A percentile compares a stretch with the other conserved stretches of the same genome.
Evolutionary conservation across 768 basidiomycete genomes (phyloP).

Genomic region (Mycena metata): DNA sequence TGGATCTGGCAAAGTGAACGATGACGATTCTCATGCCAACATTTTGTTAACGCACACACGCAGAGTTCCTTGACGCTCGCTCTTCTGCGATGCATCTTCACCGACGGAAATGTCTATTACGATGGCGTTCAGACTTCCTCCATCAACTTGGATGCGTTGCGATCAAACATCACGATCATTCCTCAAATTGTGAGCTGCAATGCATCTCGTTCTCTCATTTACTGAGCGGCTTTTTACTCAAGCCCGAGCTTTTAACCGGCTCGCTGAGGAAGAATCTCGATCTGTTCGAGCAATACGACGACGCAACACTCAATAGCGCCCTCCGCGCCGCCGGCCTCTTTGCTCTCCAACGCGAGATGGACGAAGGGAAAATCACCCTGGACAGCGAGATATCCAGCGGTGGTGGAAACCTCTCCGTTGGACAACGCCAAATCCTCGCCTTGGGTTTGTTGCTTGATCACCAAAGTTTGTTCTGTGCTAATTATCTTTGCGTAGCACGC

Average conservation of each 20-base stretch:
- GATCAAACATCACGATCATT: constrained; percentile 62
- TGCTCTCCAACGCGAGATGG: constrained; percentile 51
- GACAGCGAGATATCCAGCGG: constrained; percentile 49
- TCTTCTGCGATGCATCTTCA: constrained; percentile 57
- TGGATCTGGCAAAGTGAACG: constrained; percentile 39
- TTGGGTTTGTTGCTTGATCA: constrained; percentile 47
- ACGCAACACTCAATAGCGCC: constrained; percentile 54
- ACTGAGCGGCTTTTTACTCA: background rate
- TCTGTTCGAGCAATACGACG: constrained; percentile 62
- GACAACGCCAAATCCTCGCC: constrained; percentile 64
- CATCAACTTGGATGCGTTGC: constrained; percentile 60
- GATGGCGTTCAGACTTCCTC: constrained; percentile 57
- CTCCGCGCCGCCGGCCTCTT: constrained; percentile 53
- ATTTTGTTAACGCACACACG: background rate
- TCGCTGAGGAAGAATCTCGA: constrained; percentile 62
- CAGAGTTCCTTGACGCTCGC: constrained; percentile 57
- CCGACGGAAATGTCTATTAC: constrained; percentile 50
- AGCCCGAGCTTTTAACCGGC: constrained; percentile 57
- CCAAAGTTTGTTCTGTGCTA: background rate
- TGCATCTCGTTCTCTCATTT: constrained; percentile 10
- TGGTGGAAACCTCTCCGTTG: constrained; percentile 54
- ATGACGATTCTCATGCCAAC: background rate
- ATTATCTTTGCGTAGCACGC: constrained; percentile 24
- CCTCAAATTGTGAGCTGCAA: constrained; percentile 47
- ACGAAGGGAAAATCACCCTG: constrained; percentile 46